phyloP scores from a whole-genome alignment of 2,329 filamentous ascomycete genomes.

The Sporothrix sp. region DNA sequence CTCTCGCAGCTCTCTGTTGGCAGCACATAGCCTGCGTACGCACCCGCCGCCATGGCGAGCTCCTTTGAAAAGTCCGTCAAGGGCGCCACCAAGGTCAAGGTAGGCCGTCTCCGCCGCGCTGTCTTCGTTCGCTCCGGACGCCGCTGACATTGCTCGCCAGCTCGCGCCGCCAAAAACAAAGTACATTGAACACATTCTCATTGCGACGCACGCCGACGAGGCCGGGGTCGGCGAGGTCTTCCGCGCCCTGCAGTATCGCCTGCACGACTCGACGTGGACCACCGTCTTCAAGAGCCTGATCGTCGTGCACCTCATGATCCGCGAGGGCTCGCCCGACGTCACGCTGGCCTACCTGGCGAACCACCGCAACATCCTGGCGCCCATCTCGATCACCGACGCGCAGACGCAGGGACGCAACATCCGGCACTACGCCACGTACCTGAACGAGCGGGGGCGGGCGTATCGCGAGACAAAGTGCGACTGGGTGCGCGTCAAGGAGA shows the following conservation, averaged over 20 bases:
- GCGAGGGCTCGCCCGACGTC: conserved; percentile 82
- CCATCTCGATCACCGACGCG: conserved; percentile 85
- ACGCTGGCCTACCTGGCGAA: conserved; percentile 77
- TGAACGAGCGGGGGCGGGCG: conserved; percentile 70
- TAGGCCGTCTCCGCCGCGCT: conserved; percentile 31
- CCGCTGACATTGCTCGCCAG: conserved; percentile 32
- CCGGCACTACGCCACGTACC: conserved; percentile 78
- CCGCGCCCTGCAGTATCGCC: conserved; percentile 73
- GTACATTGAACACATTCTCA: conserved; percentile 96
- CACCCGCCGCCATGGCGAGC: conserved; percentile 53
- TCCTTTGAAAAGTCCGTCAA: conserved; percentile 99
- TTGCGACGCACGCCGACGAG: conserved; percentile 91
- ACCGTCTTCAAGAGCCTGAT: conserved; percentile 97
- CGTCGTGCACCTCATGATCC: conserved; percentile 93
- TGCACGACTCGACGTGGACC: conserved; percentile 98
- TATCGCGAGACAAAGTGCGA: conserved; percentile 80
- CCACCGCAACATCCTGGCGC: conserved; percentile 72
- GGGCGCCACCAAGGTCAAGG: conserved; percentile 96
- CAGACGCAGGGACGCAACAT: conserved; percentile 95
- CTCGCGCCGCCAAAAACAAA: conserved; percentile 96
- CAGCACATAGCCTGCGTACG: background rate
- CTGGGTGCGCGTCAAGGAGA: conserved; percentile 76
- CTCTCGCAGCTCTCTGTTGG: background rate
- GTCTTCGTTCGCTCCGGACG: background rate
- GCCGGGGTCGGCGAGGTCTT: conserved; percentile 94